These are phyloP conservation scores for Coix lacrymajobi DNA, from an alignment of 176 grass and related monocot species.

Conservation along the genomic window DNA sequence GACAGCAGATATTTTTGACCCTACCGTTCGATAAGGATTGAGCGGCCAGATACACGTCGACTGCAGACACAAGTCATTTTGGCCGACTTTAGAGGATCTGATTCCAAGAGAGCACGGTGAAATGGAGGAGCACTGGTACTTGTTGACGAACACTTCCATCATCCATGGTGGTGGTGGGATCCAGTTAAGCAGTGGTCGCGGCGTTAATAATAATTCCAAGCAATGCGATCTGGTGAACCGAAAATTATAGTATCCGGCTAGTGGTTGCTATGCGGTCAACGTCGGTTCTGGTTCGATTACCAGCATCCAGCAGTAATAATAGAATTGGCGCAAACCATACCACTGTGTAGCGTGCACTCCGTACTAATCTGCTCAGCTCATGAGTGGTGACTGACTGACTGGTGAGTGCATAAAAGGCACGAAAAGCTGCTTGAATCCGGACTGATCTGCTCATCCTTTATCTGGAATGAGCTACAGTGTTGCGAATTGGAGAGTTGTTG, in stretches of 20 bases:
- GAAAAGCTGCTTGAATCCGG: background rate
- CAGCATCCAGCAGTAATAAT: constrained; percentile 20
- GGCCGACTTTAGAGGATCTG: too few relatives aligned
- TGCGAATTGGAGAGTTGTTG: background rate
- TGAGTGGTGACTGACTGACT: background rate
- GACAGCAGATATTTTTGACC: too few relatives aligned
- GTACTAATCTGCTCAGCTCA: background rate
- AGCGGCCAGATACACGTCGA: too few relatives aligned
- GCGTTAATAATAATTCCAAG: background rate
- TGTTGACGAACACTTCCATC: background rate
- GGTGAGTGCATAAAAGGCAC: background rate
- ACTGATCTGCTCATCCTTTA: background rate
- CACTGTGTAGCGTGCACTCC: background rate
- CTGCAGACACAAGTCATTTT: too few relatives aligned
- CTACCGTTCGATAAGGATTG: too few relatives aligned
- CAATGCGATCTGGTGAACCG: background rate
- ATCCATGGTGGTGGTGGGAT: background rate
- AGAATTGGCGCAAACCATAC: background rate
- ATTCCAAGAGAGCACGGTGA: background rate
- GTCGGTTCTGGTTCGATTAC: constrained; percentile 3
- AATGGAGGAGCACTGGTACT: background rate
- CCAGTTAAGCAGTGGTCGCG: background rate
- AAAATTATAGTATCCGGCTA: constrained; percentile 10
- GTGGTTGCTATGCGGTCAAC: background rate
- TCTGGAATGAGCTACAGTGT: background rate